Evolutionary conservation across 2,329 filamentous ascomycete species (phyloP).

Genomic region (Botrytis medusae): DNA sequence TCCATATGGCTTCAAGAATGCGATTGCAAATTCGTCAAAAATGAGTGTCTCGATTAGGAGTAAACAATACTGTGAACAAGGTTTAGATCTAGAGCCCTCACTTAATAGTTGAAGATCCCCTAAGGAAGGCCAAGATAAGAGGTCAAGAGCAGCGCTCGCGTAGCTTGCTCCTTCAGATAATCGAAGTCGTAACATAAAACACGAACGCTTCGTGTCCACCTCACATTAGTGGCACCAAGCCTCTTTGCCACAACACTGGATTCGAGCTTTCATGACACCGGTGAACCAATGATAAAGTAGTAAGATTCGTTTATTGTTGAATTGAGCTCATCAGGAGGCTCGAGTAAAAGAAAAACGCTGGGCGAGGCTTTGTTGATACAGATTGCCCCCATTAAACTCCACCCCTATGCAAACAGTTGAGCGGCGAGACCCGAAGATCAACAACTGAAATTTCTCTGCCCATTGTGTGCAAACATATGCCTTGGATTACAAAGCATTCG

Average conservation of each 20-base stretch:
- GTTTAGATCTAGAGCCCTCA: neutral
- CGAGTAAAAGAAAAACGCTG: neutral
- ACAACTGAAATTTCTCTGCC: neutral
- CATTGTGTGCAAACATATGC: conserved; percentile 9
- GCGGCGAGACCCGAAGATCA: conserved; percentile 9
- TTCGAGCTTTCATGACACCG: neutral
- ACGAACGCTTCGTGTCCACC: neutral
- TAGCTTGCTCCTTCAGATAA: neutral
- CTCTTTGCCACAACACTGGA: neutral
- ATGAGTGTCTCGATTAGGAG: neutral
- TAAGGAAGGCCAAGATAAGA: neutral
- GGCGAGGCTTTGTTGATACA: conserved; percentile 14
- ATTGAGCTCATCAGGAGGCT: conserved; percentile 9
- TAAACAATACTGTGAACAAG: neutral
- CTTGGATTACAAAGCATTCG: neutral
- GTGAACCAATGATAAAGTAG: neutral
- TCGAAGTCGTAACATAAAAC: neutral
- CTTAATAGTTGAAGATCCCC: neutral
- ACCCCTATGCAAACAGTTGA: conserved; percentile 12
- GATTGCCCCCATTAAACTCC: conserved; percentile 17
- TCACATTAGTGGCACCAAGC: neutral
- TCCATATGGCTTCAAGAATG: neutral
- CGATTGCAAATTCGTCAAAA: neutral
- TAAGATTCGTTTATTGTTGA: conserved; percentile 10
- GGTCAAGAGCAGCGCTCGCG: neutral